Percentiles rank a stretch among this genome's conserved stretches.
phyloP scores from a whole-genome alignment of 305 asterid species.

The Fraxinus angustifolia region DNA sequence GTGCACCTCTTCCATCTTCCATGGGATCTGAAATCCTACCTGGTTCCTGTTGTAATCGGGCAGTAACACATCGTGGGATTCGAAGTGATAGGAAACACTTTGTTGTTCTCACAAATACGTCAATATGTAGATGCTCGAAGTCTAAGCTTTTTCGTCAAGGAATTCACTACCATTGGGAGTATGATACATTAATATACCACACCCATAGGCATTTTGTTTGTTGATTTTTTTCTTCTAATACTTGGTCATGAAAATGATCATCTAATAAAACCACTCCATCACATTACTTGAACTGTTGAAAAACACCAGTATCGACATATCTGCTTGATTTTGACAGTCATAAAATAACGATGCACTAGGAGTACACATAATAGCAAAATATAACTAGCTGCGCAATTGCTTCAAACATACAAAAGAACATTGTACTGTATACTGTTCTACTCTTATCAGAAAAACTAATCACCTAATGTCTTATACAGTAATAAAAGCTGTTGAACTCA shows the following conservation, averaged over 20 bases:
- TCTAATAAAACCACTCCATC: not conserved
- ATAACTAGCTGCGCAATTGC: conserved; percentile 26
- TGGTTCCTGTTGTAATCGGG: too few species aligned
- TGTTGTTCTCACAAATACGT: not conserved
- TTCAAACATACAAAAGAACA: conserved; percentile 7
- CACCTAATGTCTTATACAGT: conserved; percentile 40
- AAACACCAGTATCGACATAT: not conserved
- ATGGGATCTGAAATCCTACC: too few species aligned
- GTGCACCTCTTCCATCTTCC: too few species aligned
- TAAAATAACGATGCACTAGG: conserved; percentile 32
- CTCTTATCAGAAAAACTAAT: not conserved
- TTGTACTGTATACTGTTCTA: not conserved
- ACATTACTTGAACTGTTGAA: not conserved
- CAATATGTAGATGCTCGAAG: not conserved
- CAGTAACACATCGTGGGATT: not conserved
- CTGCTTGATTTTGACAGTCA: not conserved
- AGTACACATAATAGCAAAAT: conserved; percentile 26
- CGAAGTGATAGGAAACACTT: not conserved
- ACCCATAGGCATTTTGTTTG: not conserved
- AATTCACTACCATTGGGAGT: not conserved
- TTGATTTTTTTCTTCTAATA: too few species aligned
- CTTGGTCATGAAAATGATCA: too few species aligned
- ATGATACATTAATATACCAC: not conserved
- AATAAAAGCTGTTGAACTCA: conserved; percentile 35
- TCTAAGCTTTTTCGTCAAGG: not conserved